Evolutionary conservation across 805 yeast species (phyloP), one percentile per base, ranked within the genome.

Genomic region (Teunomyces pallodes): DNA sequence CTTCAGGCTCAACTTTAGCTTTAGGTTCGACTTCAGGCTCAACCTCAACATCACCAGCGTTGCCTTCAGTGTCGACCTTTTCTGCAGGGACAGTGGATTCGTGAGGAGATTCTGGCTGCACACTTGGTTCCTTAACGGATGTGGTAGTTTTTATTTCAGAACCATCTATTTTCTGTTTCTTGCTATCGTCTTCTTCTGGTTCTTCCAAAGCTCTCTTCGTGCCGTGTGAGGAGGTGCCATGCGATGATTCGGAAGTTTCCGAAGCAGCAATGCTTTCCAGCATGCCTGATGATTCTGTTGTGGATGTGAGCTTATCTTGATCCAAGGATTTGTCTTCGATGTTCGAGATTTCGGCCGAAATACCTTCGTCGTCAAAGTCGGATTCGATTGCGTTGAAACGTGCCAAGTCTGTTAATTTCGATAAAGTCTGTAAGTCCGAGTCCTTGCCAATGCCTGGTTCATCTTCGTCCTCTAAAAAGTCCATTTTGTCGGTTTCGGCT

Each of bases 401-500:
- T 3, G 79, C 78, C 54, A 75, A 61, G 47, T 65, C 75, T 26
- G 75, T 69, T 51, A 77, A 65, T 57, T 70, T 64, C 7, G 78
- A 71, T 42, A 73, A 62, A 5, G 69, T 64, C 45, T 61, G 64
- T 52, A 73, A 64, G 52, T 73, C 78, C 50, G 70, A 65, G 1
- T 53, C 57, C 27, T 51, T 63, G 36, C 59, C 62, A 16, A 49
- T 43, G 12, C 54, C 46, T 44, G 46, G 51, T 27, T 50, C 48
- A 56, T 49, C 68, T 62, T 52, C 67, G 47, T 69, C 74, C 17
- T 74, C 76, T 51, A 75, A 61, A 50, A 69, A 72, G 50, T 82
- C 92, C 88, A 90, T 82, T 57, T 81, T 85, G 61, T 90, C 97
- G 0, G 97, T 90, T 62, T 90, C 97, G 13, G 94, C 96, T 66